Conservation (phyloP, 768 basidiomycete genomes). For the Xerocomus brunneocitrinus region DNA sequence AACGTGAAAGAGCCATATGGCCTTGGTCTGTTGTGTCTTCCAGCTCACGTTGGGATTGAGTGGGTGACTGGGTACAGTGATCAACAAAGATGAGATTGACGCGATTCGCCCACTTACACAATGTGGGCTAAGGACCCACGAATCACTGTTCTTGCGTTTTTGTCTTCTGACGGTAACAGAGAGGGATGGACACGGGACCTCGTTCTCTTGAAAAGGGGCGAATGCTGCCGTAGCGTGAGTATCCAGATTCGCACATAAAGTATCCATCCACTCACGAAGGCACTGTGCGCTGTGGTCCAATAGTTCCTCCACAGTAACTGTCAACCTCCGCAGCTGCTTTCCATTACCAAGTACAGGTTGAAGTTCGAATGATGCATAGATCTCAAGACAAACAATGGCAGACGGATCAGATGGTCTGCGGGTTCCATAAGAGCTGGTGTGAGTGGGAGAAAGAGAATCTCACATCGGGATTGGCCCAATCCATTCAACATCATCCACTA, state of each 20-base stretch:
- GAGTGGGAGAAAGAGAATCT: background rate
- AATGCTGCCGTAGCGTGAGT: background rate
- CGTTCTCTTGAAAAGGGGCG: background rate
- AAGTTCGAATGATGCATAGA: conserved; percentile 3
- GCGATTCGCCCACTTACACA: background rate
- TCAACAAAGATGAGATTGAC: background rate
- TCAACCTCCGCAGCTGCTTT: background rate
- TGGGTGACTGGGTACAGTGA: background rate
- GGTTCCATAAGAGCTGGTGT: background rate
- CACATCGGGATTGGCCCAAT: background rate
- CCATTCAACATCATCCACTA: conserved; percentile 3
- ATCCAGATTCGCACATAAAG: too few species aligned
- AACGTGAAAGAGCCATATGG: background rate
- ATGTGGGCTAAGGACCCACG: background rate
- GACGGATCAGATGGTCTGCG: conserved; percentile 3
- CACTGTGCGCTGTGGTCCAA: background rate
- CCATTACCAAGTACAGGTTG: conserved; percentile 5
- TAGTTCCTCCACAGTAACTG: background rate
- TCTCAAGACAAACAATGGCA: background rate
- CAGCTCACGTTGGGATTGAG: background rate
- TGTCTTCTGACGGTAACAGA: background rate
- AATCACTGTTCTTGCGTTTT: background rate
- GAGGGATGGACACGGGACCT: background rate
- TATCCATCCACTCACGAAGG: background rate
- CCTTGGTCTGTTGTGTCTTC: conserved; percentile 1